phyloP scores from a whole-genome alignment of 192 early-diverging fungal species.

The Gonapodya prolifera region DNA sequence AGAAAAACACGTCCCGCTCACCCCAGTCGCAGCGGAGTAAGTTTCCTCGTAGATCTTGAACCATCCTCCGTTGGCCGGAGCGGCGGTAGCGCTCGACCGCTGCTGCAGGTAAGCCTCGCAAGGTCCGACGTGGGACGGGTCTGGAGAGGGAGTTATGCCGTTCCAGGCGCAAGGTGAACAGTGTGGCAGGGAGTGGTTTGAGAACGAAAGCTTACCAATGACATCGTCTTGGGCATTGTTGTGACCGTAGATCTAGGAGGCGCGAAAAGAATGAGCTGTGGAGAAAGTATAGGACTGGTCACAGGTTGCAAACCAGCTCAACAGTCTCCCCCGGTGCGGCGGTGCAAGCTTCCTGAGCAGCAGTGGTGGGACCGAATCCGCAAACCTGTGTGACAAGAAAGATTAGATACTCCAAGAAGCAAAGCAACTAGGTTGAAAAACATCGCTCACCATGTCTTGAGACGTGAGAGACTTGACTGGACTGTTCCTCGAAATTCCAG shows the following conservation, averaged over 20 bases:
- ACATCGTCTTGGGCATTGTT: background rate
- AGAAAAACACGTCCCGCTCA: background rate
- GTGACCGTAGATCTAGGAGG: background rate
- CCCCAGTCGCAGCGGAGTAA: conserved; percentile 3
- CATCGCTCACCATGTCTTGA: background rate
- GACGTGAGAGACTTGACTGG: background rate
- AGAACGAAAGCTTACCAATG: too few relatives aligned
- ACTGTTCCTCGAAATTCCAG: background rate
- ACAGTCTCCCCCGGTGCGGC: background rate
- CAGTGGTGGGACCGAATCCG: background rate
- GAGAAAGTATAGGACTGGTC: too few relatives aligned
- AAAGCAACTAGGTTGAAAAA: background rate
- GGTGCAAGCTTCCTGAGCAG: background rate
- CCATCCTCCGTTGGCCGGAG: conserved; percentile 9
- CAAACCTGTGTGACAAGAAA: background rate
- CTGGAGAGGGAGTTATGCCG: too few relatives aligned
- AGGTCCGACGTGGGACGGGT: conserved; percentile 14
- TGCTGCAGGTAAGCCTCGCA: conserved; percentile 11
- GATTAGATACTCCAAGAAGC: background rate
- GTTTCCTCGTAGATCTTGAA: conserved; percentile 19
- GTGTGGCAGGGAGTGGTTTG: too few relatives aligned
- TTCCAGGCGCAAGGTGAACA: too few relatives aligned
- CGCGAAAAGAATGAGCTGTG: background rate
- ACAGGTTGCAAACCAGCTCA: background rate
- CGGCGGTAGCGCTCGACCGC: background rate